Evolutionary conservation across 192 early-diverging fungal species (phyloP).

Genomic region (Coemansia sp.): DNA sequence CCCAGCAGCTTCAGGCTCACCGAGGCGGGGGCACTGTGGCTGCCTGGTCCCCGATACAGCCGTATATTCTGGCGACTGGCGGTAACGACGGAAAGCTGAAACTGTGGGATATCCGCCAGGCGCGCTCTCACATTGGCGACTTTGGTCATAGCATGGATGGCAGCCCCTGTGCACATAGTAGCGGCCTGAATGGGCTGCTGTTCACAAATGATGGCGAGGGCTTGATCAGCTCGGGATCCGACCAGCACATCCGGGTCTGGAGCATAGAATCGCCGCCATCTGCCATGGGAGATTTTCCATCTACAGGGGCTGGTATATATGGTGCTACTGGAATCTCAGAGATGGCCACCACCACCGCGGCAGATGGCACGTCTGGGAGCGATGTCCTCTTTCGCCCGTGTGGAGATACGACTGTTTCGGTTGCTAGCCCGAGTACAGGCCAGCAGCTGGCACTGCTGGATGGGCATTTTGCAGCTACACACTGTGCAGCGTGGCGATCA

Average conservation of each 20-base stretch:
- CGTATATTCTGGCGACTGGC: constrained; percentile 68
- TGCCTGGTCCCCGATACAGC: constrained; percentile 70
- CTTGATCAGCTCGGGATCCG: constrained; percentile 56
- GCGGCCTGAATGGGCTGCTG: constrained; percentile 57
- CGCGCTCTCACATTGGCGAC: constrained; percentile 56
- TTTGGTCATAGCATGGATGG: constrained; percentile 46
- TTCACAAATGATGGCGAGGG: constrained; percentile 59
- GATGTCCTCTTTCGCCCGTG: constrained; percentile 56
- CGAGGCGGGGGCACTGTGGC: constrained; percentile 52
- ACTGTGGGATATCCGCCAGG: constrained; percentile 83
- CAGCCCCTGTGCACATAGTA: constrained; percentile 50
- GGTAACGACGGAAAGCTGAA: constrained; percentile 64
- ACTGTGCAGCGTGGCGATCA: constrained; percentile 55
- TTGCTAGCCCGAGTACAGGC: constrained; percentile 57
- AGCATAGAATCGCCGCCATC: not conserved
- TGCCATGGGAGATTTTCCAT: not conserved
- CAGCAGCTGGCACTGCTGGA: constrained; percentile 49
- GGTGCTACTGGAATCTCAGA: not conserved
- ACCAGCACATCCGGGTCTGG: constrained; percentile 63
- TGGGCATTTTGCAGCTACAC: constrained; percentile 58
- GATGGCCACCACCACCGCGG: constrained; percentile 40
- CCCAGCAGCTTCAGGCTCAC: constrained; percentile 54
- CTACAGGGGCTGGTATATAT: no score
- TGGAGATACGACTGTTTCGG: constrained; percentile 49
- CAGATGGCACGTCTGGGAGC: constrained; percentile 3